Evolutionary conservation across 2,329 filamentous ascomycete species (phyloP).

Genomic region (Stemphylium beticola): DNA sequence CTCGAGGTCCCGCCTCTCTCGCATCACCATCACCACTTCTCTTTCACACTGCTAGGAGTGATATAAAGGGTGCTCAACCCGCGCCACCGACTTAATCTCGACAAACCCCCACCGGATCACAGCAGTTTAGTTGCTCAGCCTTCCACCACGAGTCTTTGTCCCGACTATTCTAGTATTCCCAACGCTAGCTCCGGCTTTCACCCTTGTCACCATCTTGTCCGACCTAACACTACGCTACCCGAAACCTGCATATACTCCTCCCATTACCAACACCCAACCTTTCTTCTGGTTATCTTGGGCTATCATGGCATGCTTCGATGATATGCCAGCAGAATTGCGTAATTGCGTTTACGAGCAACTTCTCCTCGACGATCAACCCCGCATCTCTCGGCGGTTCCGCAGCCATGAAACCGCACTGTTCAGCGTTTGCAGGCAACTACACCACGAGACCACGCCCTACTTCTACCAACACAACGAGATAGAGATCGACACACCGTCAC

Average conservation of each 20-base stretch:
- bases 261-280: background rate
- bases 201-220: background rate
- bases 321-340: conserved; percentile 26
- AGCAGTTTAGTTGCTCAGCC: background rate
- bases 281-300: background rate
- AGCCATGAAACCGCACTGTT: conserved; percentile 17
- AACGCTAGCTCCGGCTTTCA: conserved; percentile 9
- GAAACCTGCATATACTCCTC: background rate
- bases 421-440: conserved; percentile 20
- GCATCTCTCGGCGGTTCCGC: background rate
- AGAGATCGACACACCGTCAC: conserved; percentile 4
- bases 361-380: background rate
- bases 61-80: background rate
- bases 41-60: background rate
- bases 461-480: conserved; percentile 29
- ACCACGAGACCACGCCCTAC: conserved; percentile 28
- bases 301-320: conserved; percentile 16
- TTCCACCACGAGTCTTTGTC: background rate
- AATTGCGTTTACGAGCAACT: conserved; percentile 26
- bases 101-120: background rate
- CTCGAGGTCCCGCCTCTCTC: background rate
- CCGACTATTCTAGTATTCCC: background rate
- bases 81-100: background rate
- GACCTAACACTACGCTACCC: background rate
- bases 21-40: background rate